Base-by-base conservation (phyloP, 2,329 filamentous ascomycete species). In the Aspergillus sp. region DNA sequence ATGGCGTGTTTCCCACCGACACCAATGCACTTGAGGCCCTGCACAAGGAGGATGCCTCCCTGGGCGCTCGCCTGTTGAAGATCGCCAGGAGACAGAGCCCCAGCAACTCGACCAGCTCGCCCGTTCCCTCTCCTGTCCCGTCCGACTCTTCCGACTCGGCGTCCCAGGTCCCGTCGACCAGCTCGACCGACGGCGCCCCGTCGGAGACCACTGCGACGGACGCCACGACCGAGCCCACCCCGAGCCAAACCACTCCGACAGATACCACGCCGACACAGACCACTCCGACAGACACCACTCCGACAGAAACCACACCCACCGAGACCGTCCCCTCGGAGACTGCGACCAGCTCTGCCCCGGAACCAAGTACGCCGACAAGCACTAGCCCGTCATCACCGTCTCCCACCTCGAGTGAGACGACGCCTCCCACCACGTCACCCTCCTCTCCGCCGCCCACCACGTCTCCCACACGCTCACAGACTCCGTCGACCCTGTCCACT, bases 1-100 rank as follows among this genome's bases (percentile, higher is more conserved):
- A 82, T 50, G 80, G 80, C 37, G 69, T 83, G 35, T 82, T 78
- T 54, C 68, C 73, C 41, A 74, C 75, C 41, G 79, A 82, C 48
- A 69, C 68, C 43, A 65, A 69, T 8, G 78, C 78, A 15, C 66
- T 82, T 34, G 73, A 81, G 53, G 74, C 71, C 20, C 67, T 82
- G 16, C 72, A 77, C 58, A 63, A 66, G 26, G 69, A 72, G 42
- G 71, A 83, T 49, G 70, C 75, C 14, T 66, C 70, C 24, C 64
- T 82, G 24, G 78, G 78, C 12, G 74, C 69, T 7, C 72, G 73
- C 36, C 67, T 80, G 34, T 67, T 80, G 34, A 72, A 75, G 36
- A 60, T 86, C 35, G 80, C 74, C 24, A 77, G 75, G 57, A 72
- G 80, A 41, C 72, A 78, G 41, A 55, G 62, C 33, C 49, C 39